These are phyloP conservation scores for Fusarium sterilihyphosum DNA, from an alignment of 2,329 filamentous ascomycete species.

Conservation along the genomic window DNA sequence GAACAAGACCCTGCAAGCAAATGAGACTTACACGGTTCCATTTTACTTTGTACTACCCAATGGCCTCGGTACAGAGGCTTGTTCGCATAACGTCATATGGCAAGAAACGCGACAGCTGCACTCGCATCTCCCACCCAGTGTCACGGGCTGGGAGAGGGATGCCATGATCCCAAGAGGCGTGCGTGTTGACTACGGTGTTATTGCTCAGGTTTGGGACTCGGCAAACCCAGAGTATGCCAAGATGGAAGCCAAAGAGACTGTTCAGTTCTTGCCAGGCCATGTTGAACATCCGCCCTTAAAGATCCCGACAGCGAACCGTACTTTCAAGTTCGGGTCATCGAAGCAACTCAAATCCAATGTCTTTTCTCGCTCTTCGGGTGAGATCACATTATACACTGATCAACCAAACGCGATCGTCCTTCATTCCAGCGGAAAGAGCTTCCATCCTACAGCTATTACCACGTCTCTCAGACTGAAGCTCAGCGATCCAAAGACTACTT, in stretches of 20 bases:
- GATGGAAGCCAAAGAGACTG: conserved; percentile 7
- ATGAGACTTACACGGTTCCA: conserved; percentile 7
- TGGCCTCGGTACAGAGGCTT: conserved; percentile 12
- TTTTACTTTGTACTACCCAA: conserved; percentile 15
- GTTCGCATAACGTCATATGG: conserved; percentile 16
- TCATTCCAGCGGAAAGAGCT: not conserved
- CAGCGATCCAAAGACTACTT: not conserved
- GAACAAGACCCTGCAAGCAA: not conserved
- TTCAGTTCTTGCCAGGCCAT: conserved; percentile 10
- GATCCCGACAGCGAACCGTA: not conserved
- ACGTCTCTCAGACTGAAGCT: not conserved
- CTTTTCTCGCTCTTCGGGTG: not conserved
- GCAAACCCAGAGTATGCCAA: conserved; percentile 2
- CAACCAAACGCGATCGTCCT: not conserved
- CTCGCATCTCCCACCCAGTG: conserved; percentile 3
- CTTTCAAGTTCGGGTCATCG: not conserved
- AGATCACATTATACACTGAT: not conserved
- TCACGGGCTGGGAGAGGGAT: conserved; percentile 5
- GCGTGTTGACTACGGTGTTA: conserved; percentile 4
- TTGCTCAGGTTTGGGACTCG: conserved; percentile 17
- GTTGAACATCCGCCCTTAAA: not conserved
- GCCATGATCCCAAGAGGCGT: conserved; percentile 4
- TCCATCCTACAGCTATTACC: not conserved
- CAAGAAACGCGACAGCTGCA: conserved; percentile 12
- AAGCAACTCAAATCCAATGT: conserved; percentile 14